These are phyloP conservation scores for Byssothecium circinans DNA, from an alignment of 2,329 filamentous ascomycete genomes.

Conservation along the genomic window DNA sequence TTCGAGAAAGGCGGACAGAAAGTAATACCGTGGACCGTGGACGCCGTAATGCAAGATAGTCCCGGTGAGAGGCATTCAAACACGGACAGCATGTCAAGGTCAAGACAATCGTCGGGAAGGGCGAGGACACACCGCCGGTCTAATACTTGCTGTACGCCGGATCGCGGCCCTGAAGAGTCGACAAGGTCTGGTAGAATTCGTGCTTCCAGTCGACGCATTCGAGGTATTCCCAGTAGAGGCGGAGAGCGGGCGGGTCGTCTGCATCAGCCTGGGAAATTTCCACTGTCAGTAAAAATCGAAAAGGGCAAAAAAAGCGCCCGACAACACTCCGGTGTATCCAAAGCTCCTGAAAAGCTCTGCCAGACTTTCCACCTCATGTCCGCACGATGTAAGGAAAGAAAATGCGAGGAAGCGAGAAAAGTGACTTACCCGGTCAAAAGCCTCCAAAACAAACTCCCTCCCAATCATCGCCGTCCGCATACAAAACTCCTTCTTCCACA, in stretches of 20 bases:
- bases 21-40: too few relatives aligned
- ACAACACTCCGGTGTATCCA: too few relatives aligned
- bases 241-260: conserved; percentile 44
- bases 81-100: too few relatives aligned
- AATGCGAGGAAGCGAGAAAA: not conserved
- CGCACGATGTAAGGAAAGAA: not conserved
- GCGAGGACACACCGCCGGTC: too few relatives aligned
- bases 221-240: conserved; percentile 54
- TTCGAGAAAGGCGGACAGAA: too few relatives aligned
- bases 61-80: too few relatives aligned
- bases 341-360: too few relatives aligned
- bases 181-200: conserved; percentile 47
- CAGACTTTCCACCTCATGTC: too few relatives aligned
- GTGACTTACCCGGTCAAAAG: conserved; percentile 41
- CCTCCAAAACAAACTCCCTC: conserved; percentile 42
- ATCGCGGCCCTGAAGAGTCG: not conserved
- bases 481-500: conserved; percentile 45
- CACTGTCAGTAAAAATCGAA: not conserved
- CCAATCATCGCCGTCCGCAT: conserved; percentile 42
- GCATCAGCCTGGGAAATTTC: conserved; percentile 39
- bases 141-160: not conserved
- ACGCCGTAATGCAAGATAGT: too few relatives aligned
- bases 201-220: conserved; percentile 47
- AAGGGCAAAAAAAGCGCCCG: not conserved
- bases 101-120: too few relatives aligned